Percentiles rank a stretch among this genome's conserved stretches.
Evolutionary conservation across 2,329 filamentous ascomycete species (phyloP).

Genomic region (Phialophora expanda): DNA sequence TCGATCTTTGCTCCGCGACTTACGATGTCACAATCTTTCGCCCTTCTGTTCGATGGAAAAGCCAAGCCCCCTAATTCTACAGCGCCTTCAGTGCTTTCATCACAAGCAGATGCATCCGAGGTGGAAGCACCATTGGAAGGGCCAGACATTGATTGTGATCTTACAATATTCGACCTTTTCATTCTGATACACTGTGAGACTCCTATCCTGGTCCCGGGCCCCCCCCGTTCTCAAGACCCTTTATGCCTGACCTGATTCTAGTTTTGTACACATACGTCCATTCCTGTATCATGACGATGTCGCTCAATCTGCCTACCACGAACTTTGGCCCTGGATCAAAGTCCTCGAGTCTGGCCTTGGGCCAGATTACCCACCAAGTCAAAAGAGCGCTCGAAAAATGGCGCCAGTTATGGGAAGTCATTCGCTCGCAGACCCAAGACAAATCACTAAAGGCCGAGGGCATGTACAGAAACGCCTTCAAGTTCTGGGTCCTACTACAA

Average conservation of each 20-base stretch:
- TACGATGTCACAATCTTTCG: slow-evolving; percentile 48
- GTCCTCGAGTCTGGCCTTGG: neutral
- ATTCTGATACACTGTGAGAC: slow-evolving; percentile 51
- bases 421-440: slow-evolving; percentile 43
- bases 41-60: slow-evolving; percentile 45
- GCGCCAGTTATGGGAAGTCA: slow-evolving; percentile 47
- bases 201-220: neutral
- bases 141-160: slow-evolving; percentile 24
- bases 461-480: slow-evolving; percentile 51
- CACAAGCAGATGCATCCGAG: slow-evolving; percentile 6
- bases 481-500: slow-evolving; percentile 52
- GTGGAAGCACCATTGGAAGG: slow-evolving; percentile 22
- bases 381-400: slow-evolving; percentile 47
- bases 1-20: slow-evolving; percentile 48
- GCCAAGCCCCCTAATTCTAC: slow-evolving; percentile 28
- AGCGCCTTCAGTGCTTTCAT: slow-evolving; percentile 16
- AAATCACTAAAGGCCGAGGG: slow-evolving; percentile 50
- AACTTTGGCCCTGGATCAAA: slow-evolving; percentile 34
- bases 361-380: slow-evolving; percentile 39
- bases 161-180: slow-evolving; percentile 50
- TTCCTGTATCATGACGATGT: slow-evolving; percentile 47
- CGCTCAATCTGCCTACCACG: slow-evolving; percentile 40
- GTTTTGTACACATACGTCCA: slow-evolving; percentile 51
- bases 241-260: slow-evolving; percentile 34
- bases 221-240: neutral